Evolutionary conservation across 768 basidiomycete species (phyloP).

Genomic region (Macrolepiota dolichaula): DNA sequence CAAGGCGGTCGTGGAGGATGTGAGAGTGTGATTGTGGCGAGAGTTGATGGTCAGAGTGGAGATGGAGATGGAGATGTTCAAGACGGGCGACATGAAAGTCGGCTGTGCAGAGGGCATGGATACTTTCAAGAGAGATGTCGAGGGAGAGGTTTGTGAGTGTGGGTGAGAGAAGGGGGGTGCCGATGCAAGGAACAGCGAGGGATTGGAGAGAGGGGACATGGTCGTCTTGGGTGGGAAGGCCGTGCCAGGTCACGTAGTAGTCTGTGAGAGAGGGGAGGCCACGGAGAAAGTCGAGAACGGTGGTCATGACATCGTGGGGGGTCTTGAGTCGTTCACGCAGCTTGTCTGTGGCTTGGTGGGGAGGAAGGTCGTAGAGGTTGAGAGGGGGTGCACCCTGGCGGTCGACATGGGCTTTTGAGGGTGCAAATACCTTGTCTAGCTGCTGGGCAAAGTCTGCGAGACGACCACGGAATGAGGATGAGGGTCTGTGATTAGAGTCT

Average conservation of each 20-base stretch:
- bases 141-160: conserved; percentile 37
- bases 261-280: conserved; percentile 43
- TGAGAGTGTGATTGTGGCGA: conserved; percentile 20
- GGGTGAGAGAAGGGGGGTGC: conserved; percentile 12
- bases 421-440: conserved; percentile 3
- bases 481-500: not conserved
- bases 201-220: conserved; percentile 11
- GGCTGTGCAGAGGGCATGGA: conserved; percentile 29
- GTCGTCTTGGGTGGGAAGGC: conserved; percentile 24
- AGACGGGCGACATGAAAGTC: conserved; percentile 27
- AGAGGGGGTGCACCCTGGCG: conserved; percentile 20
- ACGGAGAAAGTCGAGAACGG: conserved; percentile 39
- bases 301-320: conserved; percentile 34
- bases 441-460: not conserved
- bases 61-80: conserved; percentile 39
- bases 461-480: not conserved
- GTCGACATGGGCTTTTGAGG: not conserved
- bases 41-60: conserved; percentile 34
- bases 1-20: conserved; percentile 34
- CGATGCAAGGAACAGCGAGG: not conserved
- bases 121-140: conserved; percentile 41
- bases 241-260: conserved; percentile 49
- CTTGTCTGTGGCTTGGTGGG: not conserved
- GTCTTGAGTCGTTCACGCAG: conserved; percentile 5
- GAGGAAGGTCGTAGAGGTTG: conserved; percentile 28